Conservation (phyloP, 2,329 filamentous ascomycete genomes). For the Aspergillus proliferans region DNA sequence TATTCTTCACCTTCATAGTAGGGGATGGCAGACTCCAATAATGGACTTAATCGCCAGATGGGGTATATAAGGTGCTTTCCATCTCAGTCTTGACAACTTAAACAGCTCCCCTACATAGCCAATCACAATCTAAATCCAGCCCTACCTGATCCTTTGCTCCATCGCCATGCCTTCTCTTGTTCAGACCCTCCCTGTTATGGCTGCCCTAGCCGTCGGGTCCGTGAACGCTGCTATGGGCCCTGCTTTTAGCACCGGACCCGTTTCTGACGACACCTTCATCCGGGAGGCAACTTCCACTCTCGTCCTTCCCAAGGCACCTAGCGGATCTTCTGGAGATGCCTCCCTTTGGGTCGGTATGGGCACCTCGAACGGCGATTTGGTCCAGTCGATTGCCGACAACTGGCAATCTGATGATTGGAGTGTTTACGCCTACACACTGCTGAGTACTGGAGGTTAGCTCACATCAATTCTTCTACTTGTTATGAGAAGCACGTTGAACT, state of each 20-base stretch:
- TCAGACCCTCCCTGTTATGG: constrained; percentile 13
- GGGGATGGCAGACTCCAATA: neutral
- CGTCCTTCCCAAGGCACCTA: constrained; percentile 35
- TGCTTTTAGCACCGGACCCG: constrained; percentile 42
- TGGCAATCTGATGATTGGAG: constrained; percentile 31
- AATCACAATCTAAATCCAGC: neutral
- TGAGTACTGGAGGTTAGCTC: constrained; percentile 11
- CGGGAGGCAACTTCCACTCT: constrained; percentile 41
- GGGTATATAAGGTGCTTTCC: neutral
- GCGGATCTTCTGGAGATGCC: constrained; percentile 30
- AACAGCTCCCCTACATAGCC: neutral
- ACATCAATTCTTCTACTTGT: neutral
- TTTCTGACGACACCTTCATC: constrained; percentile 37
- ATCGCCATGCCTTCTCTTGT: constrained; percentile 10
- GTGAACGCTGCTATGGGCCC: constrained; percentile 25
- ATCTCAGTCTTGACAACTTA: neutral
- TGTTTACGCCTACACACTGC: constrained; percentile 29
- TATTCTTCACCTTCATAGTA: neutral
- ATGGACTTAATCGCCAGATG: neutral
- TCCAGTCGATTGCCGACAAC: constrained; percentile 44
- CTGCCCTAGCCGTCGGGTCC: constrained; percentile 7
- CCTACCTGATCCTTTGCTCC: neutral
- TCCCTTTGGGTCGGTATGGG: constrained; percentile 48
- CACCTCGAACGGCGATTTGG: constrained; percentile 42
- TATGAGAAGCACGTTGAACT: neutral